phyloP scores from a whole-genome alignment of 2,329 filamentous ascomycete genomes.

The Rosellinia necatrix region DNA sequence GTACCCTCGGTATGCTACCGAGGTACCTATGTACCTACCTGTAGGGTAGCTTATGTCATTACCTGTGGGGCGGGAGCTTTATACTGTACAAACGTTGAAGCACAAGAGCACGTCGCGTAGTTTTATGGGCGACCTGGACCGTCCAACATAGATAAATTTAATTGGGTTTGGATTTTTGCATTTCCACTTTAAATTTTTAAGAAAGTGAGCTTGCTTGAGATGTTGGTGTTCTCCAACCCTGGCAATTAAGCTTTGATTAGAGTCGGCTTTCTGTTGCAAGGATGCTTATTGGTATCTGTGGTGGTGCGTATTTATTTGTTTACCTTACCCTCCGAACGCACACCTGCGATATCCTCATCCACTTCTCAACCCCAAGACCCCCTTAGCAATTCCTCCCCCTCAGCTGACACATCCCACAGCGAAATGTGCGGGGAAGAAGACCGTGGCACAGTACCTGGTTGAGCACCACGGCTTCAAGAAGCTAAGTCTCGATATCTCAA shows the following conservation, averaged over 20 bases:
- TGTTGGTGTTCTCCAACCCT: neutral
- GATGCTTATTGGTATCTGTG: slow-evolving; percentile 77
- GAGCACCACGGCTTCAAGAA: slow-evolving; percentile 81
- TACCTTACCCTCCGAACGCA: slow-evolving; percentile 1
- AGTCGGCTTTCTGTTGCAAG: neutral
- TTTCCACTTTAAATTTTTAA: neutral
- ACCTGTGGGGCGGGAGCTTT: too few relatives aligned
- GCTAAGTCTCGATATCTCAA: slow-evolving; percentile 59
- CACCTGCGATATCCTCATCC: neutral
- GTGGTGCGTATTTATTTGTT: slow-evolving; percentile 63
- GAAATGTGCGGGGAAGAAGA: slow-evolving; percentile 91
- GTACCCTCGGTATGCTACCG: too few relatives aligned
- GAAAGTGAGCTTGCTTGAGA: neutral
- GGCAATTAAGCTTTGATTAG: neutral
- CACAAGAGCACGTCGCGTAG: slow-evolving; percentile 19
- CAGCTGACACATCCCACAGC: slow-evolving; percentile 48
- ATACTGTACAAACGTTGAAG: too few relatives aligned
- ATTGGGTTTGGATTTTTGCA: neutral
- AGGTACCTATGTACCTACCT: too few relatives aligned
- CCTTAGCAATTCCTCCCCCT: neutral
- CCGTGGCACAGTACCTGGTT: slow-evolving; percentile 85
- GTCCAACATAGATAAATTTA: too few relatives aligned
- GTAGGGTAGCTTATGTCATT: too few relatives aligned
- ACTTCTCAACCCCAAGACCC: neutral
- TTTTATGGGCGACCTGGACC: too few relatives aligned